These are phyloP conservation scores for Candida sanyaensis DNA, from an alignment of 1,139 yeast genomes.

Conservation along the genomic window DNA sequence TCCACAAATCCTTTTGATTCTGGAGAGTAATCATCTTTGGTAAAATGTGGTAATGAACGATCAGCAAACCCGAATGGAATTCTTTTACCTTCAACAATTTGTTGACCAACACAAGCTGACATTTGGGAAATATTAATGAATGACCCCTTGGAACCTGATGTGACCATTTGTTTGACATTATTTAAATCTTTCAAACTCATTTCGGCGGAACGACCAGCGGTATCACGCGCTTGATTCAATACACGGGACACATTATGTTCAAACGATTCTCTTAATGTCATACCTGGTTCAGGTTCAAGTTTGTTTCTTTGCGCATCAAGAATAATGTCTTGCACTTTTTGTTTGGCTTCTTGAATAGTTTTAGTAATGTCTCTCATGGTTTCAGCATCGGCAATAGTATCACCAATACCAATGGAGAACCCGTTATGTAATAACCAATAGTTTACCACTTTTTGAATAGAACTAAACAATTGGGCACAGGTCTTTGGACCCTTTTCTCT, in stretches of 20 bases:
- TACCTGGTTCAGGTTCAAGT: too few relatives aligned
- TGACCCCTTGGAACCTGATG: slow-evolving; percentile 96
- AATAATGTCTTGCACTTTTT: too few relatives aligned
- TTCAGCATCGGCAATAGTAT: slow-evolving; percentile 89
- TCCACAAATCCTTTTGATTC: slow-evolving; percentile 98
- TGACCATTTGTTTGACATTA: slow-evolving; percentile 87
- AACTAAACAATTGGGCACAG: too few relatives aligned
- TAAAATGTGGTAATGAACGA: slow-evolving; percentile 95
- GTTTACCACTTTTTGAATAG: too few relatives aligned
- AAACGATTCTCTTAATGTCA: too few relatives aligned
- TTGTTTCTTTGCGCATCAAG: too few relatives aligned
- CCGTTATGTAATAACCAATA: slow-evolving; percentile 96
- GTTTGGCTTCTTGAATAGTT: slow-evolving; percentile 62
- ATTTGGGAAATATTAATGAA: slow-evolving; percentile 97
- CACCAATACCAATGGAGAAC: slow-evolving; percentile 95
- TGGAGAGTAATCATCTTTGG: slow-evolving; percentile 94
- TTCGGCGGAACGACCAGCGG: slow-evolving; percentile 99
- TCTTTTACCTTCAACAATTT: slow-evolving; percentile 97
- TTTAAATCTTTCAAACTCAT: slow-evolving; percentile 97
- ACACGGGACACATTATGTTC: too few relatives aligned
- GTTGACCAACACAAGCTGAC: slow-evolving; percentile 99
- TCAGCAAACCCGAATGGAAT: slow-evolving; percentile 99
- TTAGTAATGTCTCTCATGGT: too few relatives aligned
- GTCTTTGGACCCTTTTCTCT: too few relatives aligned
- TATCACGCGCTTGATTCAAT: slow-evolving; percentile 98